These are phyloP conservation scores for Chenopodium suecicum DNA, from an alignment of 148 eudicot species.

Conservation along the genomic window DNA sequence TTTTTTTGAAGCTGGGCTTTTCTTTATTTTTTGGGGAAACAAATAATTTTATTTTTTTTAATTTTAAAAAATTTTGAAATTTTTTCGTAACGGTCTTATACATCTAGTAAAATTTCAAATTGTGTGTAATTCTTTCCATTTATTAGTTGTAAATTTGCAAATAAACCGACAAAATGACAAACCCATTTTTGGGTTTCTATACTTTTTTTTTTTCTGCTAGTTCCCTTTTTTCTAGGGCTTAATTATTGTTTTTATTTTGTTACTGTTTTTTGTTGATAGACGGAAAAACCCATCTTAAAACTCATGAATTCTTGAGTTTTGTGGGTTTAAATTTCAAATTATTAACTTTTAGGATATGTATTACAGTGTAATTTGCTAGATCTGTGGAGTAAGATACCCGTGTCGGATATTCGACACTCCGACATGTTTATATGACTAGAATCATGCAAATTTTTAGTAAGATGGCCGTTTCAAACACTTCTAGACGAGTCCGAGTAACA, in stretches of 20 bases:
- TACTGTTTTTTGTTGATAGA: background rate
- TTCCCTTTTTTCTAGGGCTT: background rate
- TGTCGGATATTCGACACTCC: no score
- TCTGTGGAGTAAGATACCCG: background rate
- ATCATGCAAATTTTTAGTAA: no score
- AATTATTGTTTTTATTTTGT: background rate
- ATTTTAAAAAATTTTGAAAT: background rate
- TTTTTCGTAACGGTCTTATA: conserved; percentile 2
- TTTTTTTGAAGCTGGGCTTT: background rate
- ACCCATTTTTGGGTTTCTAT: background rate
- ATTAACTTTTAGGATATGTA: background rate
- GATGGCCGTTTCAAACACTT: no score
- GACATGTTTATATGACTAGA: no score
- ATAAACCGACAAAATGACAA: conserved; percentile 7
- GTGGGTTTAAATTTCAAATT: background rate
- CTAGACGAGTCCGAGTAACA: no score
- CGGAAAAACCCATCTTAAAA: background rate
- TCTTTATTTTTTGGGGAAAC: background rate
- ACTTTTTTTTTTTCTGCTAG: background rate
- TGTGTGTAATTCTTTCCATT: background rate
- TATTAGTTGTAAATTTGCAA: background rate
- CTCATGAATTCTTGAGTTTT: background rate
- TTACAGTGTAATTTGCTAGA: background rate
- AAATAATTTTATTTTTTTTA: background rate
- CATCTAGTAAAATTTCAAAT: conserved; percentile 4